Evolutionary conservation across 495 filamentous ascomycete species (phyloP), one percentile per base, ranked within the genome.

Genomic region (Lepidopterella palustris): DNA sequence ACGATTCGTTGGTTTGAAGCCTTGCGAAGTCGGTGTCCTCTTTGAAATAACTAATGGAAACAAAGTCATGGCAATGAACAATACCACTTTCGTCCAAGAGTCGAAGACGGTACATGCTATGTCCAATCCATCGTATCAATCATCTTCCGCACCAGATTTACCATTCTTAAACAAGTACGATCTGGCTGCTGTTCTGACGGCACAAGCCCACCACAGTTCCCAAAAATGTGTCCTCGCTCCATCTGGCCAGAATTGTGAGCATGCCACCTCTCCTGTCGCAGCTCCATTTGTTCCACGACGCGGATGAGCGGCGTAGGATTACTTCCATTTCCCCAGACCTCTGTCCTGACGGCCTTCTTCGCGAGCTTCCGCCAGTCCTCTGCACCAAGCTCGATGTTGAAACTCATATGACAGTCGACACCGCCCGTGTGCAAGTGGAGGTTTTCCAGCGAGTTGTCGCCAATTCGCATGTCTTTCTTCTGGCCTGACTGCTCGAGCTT

Each of bases 271-370:
- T 15, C 15, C 40, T 70, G 68, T 32, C 68, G 28, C 50, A 57
- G 11, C 39, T 71, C 60, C 62, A 73, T 65, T 60, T 61, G 51
- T 21, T 66, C 51, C 5, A 72, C 25, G 0, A 73, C 29, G 4
- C 35, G 55, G 3, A 62, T 47, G 8, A 74, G 56, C 10, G 53
- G 53, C 4, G 40, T 60, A 1, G 47, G 49, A 18, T 65, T 58
- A 3, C 21, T 42, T 9, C 56, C 59, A 1, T 67, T 56, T 5
- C 71, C 72, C 13, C 60, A 27, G 3, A 74, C 71, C 53, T 74
- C 70, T 1, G 61, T 61, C 47, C 63, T 70, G 27, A 74, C 57
- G 9, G 63, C 71, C 28, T 69, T 70, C 65, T 71, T 74, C 2
- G 66, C 68, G 20, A 75, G 40, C 3, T 13, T 39, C 15, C 61